Evolutionary conservation across 306 rosid genomes (phyloP), one percentile per base, ranked within the genome.

Genomic region (Cucumis melo): DNA sequence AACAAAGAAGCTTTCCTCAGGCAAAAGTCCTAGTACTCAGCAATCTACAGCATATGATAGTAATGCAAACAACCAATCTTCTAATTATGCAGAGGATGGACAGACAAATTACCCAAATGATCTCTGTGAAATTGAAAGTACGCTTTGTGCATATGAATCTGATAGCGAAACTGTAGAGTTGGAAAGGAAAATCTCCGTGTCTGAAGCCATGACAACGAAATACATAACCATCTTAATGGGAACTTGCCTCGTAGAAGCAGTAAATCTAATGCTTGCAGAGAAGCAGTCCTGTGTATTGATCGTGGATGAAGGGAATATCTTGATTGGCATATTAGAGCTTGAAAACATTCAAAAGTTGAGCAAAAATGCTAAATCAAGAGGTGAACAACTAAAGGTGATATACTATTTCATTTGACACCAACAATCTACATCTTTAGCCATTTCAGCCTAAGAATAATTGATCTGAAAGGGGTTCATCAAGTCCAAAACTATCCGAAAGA

Each of bases 191-290:
- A 83, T 88, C 78, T 73, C 42, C 17, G 97, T 93, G 79, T 91
- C 93, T 1, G 91, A 91, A 80, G 98, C 98, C 87, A 91, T 93
- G 97, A 91, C 87, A 78, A 91, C 90, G 10, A 91, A 89, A 85
- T 93, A 82, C 60, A 88, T 89, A 78, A 85, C 88, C 3, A 87
- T 90, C 78, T 83, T 82, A 46, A 80, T 84, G 93, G 81, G 83
- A 81, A 91, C 92, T 8, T 82, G 27, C 56, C 92, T 93, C 77
- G 83, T 81, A 44, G 93, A 90, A 61, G 92, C 91, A 74, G 79
- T 93, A 73, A 86, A 79, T 88, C 90, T 88, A 82, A 93, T 93
- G 98, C 89, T 93, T 75, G 81, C 76, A 1, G 96, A 90, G 87
- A 93, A 91, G 85, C 91, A 88, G 86, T 88, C 97, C 42, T 93